Base-by-base conservation (phyloP, 2,329 filamentous ascomycete species). In the Aspergillus novoparasiticus region DNA sequence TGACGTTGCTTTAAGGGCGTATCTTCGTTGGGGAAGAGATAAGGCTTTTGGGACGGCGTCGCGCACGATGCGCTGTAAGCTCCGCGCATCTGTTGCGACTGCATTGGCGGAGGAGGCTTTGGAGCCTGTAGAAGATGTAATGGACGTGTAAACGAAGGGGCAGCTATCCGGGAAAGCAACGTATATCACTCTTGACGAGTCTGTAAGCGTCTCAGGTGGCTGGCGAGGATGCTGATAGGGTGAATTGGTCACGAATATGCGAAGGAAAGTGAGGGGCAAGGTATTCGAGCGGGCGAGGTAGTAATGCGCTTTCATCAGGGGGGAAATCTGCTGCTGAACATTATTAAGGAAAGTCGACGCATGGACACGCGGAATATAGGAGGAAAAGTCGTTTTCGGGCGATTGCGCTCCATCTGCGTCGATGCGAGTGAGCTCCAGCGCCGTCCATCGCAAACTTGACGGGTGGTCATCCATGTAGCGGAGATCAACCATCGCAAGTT, bases 31-130 rank as follows among this genome's bases (percentile, higher is more conserved):
- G 0, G 91, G 90, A 16, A 88, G 84, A 0, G 92, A 95, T 14
- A 96, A 83, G 0, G 93, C 93, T 71, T 92, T 93, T 0, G 93
- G 92, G 9, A 97, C 88, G 1, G 91, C 91, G 65, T 93, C 89
- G 34, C 93, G 83, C 5, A 96, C 87, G 4, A 95, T 81, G 45
- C 86, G 87, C 60, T 89, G 87, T 30, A 95, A 79, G 73, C 62
- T 10, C 68, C 67, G 32, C 58, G 64, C 23, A 62, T 61, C n/a
- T 14, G 60, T 57, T 21, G 57, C 39, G 43, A 50, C 34, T 19
- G 58, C 14, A 41, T 56, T 46, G 21, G 28, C 39, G 9, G 50
- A 6, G 28, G 50, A 23, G 30, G 78, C 74, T 12, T 80, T 76
- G 0, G 81, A 70, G 1, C 81, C 80, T 0, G 71, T 63, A 6